Evolutionary conservation across 768 basidiomycete genomes (phyloP), one percentile per base, ranked within the genome.

Genomic region (Galerina marginata): DNA sequence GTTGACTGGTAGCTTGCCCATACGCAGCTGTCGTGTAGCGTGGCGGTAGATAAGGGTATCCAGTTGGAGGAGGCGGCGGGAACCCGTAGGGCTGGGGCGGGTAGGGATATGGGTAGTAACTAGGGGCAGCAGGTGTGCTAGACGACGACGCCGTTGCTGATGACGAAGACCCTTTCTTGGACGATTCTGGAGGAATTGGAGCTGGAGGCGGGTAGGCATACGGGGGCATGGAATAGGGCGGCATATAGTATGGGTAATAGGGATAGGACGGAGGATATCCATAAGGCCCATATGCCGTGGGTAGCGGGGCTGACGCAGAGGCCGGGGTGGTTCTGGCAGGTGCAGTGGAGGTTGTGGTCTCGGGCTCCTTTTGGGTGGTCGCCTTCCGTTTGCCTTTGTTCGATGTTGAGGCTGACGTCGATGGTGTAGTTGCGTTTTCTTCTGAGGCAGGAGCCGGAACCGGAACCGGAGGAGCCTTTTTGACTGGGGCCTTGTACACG

Each of bases 221-320:
- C 29, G 20, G 49, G 6, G 67, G 68, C 60, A 75, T 65, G n/a
- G 69, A 54, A 61, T 72, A 76, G 1, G 79, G 74, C 10, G 75
- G 72, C 66, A 76, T 66, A 58, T 79, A 80, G 65, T 77, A 81
- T 9, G 77, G 75, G 33, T 73, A 68, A 23, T 72, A 66, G 42
- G 71, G 56, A 43, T 67, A 66, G 25, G 69, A 57, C 9, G 65
- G 51, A 23, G 69, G 58, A 29, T 61, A 56, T 25, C 54, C 57
- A 46, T 61, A 65, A 33, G 58, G 38, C 11, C 53, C 51, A 10
- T 59, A 33, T 26, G 58, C 49, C 29, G 63, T 53, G 10, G 54
- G 60, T 11, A 53, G 58, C n/a, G 54, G 43, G 20, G 50, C 46
- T 38, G 58, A 40, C 12, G 40, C 9, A 20, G 45, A n/a, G 10